These are phyloP conservation scores for Coemansia sp. DNA, from an alignment of 192 early-diverging fungal genomes.

Conservation along the genomic window DNA sequence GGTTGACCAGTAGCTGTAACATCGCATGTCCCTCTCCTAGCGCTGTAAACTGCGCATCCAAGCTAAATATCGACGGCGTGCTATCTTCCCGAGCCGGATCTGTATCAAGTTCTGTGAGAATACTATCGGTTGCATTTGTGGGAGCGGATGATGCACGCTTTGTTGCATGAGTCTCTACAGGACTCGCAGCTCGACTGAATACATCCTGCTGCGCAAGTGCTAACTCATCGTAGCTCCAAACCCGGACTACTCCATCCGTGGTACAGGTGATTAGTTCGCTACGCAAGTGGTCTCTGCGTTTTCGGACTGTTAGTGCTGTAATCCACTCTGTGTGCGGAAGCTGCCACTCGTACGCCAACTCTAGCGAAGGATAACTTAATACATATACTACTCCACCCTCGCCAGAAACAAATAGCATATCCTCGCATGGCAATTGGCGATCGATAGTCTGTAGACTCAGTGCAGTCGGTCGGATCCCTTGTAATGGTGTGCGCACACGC, in stretches of 20 bases:
- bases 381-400: conserved; percentile 27
- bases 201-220: conserved; percentile 44
- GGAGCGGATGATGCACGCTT: not conserved
- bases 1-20: conserved; percentile 27
- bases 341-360: conserved; percentile 45
- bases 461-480: conserved; percentile 29
- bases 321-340: conserved; percentile 48
- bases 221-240: conserved; percentile 55
- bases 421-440: conserved; percentile 42
- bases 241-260: conserved; percentile 35
- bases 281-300: conserved; percentile 41
- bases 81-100: not conserved
- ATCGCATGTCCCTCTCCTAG: conserved; percentile 28
- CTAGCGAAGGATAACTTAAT: conserved; percentile 46
- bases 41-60: conserved; percentile 37
- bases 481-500: conserved; percentile 27
- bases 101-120: not conserved
- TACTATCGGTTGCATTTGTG: not conserved
- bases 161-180: not conserved
- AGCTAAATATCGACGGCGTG: conserved; percentile 14
- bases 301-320: conserved; percentile 33
- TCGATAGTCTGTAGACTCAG: conserved; percentile 36
- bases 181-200: conserved; percentile 33
- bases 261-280: conserved; percentile 53
- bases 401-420: conserved; percentile 47